Conservation (phyloP, 257 asterid genomes). For the Ilex asprella region DNA sequence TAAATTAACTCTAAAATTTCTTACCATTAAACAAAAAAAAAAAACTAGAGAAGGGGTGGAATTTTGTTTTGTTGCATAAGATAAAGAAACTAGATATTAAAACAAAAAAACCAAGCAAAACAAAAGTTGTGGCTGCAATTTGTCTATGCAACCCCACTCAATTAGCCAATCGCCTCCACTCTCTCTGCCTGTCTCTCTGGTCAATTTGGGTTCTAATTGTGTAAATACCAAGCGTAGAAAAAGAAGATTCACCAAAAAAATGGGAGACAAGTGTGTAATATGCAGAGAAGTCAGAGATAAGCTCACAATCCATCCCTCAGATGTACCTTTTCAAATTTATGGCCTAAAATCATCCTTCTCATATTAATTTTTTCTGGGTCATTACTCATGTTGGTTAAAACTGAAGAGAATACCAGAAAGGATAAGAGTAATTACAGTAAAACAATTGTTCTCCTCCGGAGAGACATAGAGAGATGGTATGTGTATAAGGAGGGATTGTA, state of each 20-base stretch:
- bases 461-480: conserved; percentile 12
- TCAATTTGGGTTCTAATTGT: conserved; percentile 3
- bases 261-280: conserved; percentile 8
- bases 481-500: not conserved
- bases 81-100: too few relatives aligned
- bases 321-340: conserved; percentile 7
- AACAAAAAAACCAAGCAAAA: too few relatives aligned
- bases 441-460: not conserved
- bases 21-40: too few relatives aligned
- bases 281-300: conserved; percentile 10
- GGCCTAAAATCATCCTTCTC: conserved; percentile 18
- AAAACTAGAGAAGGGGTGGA: too few relatives aligned
- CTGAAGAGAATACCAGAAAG: conserved; percentile 14
- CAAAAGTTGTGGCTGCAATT: not conserved
- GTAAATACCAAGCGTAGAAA: conserved; percentile 10
- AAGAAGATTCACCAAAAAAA: conserved; percentile 19
- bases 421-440: conserved; percentile 13
- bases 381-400: too few relatives aligned
- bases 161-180: not conserved
- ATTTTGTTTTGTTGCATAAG: not conserved
- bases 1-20: too few relatives aligned
- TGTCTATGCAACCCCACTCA: not conserved
- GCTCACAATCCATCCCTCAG: conserved; percentile 2
- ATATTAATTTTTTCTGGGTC: too few relatives aligned
- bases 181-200: conserved; percentile 7